Percentiles rank a stretch among this genome's conserved stretches.
Conservation (phyloP, 1,139 yeast genomes). For the Candida glucosophila region DNA sequence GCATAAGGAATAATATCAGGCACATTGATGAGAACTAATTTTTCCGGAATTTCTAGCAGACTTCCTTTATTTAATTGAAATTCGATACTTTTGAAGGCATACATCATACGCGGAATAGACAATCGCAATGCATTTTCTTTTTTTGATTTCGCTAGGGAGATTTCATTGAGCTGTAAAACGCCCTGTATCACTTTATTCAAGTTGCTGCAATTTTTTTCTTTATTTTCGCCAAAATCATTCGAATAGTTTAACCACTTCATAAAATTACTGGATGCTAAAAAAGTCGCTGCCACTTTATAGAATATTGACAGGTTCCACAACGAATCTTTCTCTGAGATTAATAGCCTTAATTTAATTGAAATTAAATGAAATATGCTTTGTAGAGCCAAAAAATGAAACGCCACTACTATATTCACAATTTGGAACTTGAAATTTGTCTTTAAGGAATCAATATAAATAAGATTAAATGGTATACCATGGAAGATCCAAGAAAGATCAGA, state of each 20-base stretch:
- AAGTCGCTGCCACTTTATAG: conserved; percentile 10
- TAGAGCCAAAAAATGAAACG: conserved; percentile 23
- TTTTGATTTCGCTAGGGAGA: conserved; percentile 2
- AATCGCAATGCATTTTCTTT: conserved; percentile 1
- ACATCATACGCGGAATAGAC: too few relatives aligned
- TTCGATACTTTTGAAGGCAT: too few relatives aligned
- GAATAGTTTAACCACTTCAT: conserved; percentile 16
- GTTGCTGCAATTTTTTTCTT: conserved; percentile 11
- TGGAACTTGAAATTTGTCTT: conserved; percentile 4
- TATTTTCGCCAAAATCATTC: conserved; percentile 4
- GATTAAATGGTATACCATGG: conserved; percentile 4
- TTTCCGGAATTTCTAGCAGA: too few relatives aligned
- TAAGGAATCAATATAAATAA: conserved; percentile 2
- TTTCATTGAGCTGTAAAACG: conserved; percentile 12
- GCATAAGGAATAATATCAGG: too few relatives aligned
- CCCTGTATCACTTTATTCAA: conserved; percentile 18
- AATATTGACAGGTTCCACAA: conserved; percentile 7
- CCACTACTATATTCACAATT: conserved; percentile 15
- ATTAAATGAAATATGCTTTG: conserved; percentile 21
- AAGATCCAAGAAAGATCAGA: neutral
- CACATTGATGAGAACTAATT: too few relatives aligned
- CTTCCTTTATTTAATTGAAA: too few relatives aligned
- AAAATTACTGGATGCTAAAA: conserved; percentile 15
- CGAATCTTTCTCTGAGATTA: conserved; percentile 7
- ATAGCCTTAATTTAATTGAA: conserved; percentile 11